Evolutionary conservation across 1,284 basidiomycete genomes (phyloP), one percentile per base, ranked within the genome.

Genomic region (Tausonia pullulans): DNA sequence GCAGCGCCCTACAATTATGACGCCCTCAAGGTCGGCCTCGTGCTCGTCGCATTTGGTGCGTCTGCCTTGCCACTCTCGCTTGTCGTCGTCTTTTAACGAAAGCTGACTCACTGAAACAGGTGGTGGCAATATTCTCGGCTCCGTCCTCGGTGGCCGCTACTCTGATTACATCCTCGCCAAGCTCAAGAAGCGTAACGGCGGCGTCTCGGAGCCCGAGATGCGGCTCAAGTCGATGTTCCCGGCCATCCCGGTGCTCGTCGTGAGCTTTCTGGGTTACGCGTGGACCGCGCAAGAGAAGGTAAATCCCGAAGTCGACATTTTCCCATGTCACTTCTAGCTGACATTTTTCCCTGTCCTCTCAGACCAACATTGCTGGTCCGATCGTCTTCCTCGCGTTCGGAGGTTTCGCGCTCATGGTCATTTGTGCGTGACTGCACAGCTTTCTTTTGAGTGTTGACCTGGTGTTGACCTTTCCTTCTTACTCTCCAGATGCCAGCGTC

Each of bases 131-230:
- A 79, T 90, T 45, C 71, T 77, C 2, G 90, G 90, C 3, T 87
- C 84, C 66, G 68, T 91, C 7, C 68, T 86, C 0, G 90, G 90
- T 8, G 90, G 91, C 0, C 79, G 84, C 8, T 89, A 84, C 78
- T 88, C 86, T 1, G 91, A 94, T 73, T 73, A 77, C 54, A 78
- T 84, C 48, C 78, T 90, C 44, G 72, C 74, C 4, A 77, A 78
- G 57, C 74, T 87, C 61, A 86, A 82, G 67, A 78, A 76, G 27
- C 75, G 78, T 58, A 86, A 87, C 68, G 83, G 81, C 2, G 87
- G 86, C 2, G 76, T 80, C 50, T 79, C 79, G 63, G 78, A 80
- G 62, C 83, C 88, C 6, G 89, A 91, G 80, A 67, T 68, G 66
- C 61, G 71, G 5, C 66, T 71, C 14, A 63, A 65, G 54, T 63